Evolutionary conservation across 768 basidiomycete genomes (phyloP).

Genomic region (Psilocybe tampanensis): DNA sequence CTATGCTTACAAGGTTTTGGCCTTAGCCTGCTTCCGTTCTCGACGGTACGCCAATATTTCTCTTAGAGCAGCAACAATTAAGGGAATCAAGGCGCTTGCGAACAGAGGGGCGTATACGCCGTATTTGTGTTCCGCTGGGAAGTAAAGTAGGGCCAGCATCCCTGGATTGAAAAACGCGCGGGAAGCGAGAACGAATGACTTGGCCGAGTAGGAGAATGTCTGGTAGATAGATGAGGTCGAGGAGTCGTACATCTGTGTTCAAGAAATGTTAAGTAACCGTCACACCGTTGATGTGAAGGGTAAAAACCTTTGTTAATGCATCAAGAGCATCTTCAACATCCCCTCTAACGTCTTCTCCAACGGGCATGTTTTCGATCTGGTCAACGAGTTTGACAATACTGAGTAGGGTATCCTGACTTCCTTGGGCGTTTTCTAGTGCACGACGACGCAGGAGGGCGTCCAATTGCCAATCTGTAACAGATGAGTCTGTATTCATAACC

Average conservation of each 20-base stretch:
- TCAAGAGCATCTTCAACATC: slow-evolving; percentile 73
- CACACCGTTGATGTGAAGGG: background rate
- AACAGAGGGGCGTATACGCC: slow-evolving; percentile 96
- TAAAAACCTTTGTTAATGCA: slow-evolving; percentile 71
- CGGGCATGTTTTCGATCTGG: slow-evolving; percentile 92
- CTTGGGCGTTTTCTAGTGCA: slow-evolving; percentile 65
- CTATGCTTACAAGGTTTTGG: background rate
- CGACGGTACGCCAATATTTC: slow-evolving; percentile 71
- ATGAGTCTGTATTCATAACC: slow-evolving; percentile 32
- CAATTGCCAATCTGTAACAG: slow-evolving; percentile 75
- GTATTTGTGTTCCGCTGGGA: slow-evolving; percentile 97
- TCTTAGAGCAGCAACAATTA: slow-evolving; percentile 72
- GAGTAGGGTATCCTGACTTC: slow-evolving; percentile 70
- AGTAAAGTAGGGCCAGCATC: slow-evolving; percentile 95
- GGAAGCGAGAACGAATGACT: slow-evolving; percentile 68
- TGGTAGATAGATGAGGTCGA: slow-evolving; percentile 40
- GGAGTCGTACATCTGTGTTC: slow-evolving; percentile 38
- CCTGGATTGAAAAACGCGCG: slow-evolving; percentile 96
- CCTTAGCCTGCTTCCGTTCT: slow-evolving; percentile 25
- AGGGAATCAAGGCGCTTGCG: slow-evolving; percentile 84
- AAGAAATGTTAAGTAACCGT: background rate
- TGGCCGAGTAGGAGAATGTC: slow-evolving; percentile 60
- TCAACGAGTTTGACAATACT: slow-evolving; percentile 86
- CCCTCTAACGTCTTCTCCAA: slow-evolving; percentile 72
- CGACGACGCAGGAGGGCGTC: slow-evolving; percentile 76